A percentile compares a stretch with the other conserved stretches of the same genome.
Conservation (phyloP, 2,329 filamentous ascomycete species). For the Alternaria sp. region DNA sequence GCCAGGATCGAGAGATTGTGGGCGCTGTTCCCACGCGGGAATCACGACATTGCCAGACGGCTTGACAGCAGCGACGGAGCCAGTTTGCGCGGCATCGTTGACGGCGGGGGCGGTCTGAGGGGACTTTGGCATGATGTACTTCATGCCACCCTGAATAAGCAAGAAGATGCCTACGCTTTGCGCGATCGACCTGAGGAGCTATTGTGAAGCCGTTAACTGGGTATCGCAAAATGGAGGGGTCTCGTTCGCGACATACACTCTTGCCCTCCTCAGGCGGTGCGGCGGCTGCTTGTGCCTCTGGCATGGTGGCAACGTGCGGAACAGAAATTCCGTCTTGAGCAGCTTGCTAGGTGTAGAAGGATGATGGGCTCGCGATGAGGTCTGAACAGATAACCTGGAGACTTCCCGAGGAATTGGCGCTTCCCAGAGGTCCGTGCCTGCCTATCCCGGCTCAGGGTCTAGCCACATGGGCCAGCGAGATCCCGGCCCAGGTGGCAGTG, state of each 20-base stretch:
- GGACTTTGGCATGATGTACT: conserved; percentile 60
- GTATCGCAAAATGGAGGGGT: neutral
- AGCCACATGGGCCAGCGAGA: conserved; percentile 23
- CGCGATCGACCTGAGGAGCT: conserved; percentile 53
- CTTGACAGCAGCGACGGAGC: conserved; percentile 26
- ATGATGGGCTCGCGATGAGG: conserved; percentile 8
- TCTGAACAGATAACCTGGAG: conserved; percentile 14
- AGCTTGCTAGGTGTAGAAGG: conserved; percentile 14
- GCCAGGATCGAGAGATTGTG: conserved; percentile 55
- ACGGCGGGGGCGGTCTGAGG: conserved; percentile 19
- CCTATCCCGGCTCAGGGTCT: conserved; percentile 22
- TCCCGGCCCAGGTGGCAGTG: conserved; percentile 18
- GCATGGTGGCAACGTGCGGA: conserved; percentile 35
- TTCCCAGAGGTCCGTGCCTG: conserved; percentile 11
- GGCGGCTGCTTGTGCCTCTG: conserved; percentile 36
- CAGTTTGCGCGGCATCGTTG: conserved; percentile 29
- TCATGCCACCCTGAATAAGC: conserved; percentile 65
- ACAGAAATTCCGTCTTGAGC: conserved; percentile 16
- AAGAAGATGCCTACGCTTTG: conserved; percentile 69
- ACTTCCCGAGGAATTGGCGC: conserved; percentile 13
- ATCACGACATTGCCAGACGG: conserved; percentile 42
- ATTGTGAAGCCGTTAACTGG: conserved; percentile 23
- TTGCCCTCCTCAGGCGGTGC: conserved; percentile 29
- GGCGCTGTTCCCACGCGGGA: conserved; percentile 48
- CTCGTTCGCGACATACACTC: conserved; percentile 30